Evolutionary conservation across 2,329 filamentous ascomycete species (phyloP).

Genomic region (Fusarium sororula): DNA sequence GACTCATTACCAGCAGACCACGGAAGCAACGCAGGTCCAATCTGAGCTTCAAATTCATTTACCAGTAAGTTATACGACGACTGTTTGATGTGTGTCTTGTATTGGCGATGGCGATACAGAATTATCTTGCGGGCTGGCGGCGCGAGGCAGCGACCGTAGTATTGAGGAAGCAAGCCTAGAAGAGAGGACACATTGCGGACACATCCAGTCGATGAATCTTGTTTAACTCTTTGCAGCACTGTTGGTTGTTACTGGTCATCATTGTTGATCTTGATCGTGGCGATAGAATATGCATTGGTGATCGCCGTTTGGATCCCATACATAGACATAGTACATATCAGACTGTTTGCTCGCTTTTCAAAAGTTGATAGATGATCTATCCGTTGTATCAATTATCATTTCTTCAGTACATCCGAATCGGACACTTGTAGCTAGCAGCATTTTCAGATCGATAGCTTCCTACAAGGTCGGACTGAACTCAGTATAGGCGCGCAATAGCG

Average conservation of each 20-base stretch:
- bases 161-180: not conserved
- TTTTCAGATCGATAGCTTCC: conserved; percentile 15
- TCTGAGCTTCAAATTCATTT: conserved; percentile 31
- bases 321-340: not conserved
- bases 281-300: conserved; percentile 1
- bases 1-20: conserved; percentile 33
- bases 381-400: conserved; percentile 5
- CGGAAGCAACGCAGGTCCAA: conserved; percentile 7
- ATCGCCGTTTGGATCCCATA: conserved; percentile 1
- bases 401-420: conserved; percentile 28
- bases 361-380: not conserved
- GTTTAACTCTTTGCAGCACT: not conserved
- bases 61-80: conserved; percentile 13
- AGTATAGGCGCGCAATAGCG: conserved; percentile 19
- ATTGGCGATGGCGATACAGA: conserved; percentile 24
- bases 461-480: conserved; percentile 3
- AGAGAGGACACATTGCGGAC: not conserved
- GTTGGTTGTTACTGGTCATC: not conserved
- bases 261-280: conserved; percentile 17
- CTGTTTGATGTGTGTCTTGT: conserved; percentile 37
- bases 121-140: conserved; percentile 4
- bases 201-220: not conserved
- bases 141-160: conserved; percentile 12
- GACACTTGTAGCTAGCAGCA: conserved; percentile 17
- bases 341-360: not conserved